A percentile compares a stretch with the other conserved stretches of the same genome.
phyloP scores from a whole-genome alignment of 352 stramenopile genomes.

The Phytopythium delawarense region DNA sequence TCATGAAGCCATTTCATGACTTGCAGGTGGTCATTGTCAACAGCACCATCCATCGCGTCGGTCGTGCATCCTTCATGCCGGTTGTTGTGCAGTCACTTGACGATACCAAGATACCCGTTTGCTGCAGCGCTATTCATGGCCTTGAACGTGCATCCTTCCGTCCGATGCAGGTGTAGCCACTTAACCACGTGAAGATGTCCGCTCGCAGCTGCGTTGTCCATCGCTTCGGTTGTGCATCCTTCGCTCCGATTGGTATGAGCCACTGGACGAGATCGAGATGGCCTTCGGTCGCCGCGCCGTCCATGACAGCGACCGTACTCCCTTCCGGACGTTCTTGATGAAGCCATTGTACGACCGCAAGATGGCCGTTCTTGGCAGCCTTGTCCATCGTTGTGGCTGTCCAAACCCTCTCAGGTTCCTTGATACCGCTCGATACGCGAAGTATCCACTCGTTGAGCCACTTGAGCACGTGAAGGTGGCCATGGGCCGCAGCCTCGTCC shows the following conservation, averaged over 20 bases:
- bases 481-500: constrained; percentile 7
- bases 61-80: background rate
- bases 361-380: background rate
- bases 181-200: background rate
- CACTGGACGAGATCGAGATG: constrained; percentile 13
- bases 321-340: constrained; percentile 6
- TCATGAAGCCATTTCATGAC: background rate
- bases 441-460: constrained; percentile 5
- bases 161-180: background rate
- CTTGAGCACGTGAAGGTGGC: constrained; percentile 22
- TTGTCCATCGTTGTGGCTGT: constrained; percentile 8
- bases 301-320: background rate
- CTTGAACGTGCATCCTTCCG: background rate
- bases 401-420: background rate
- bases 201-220: background rate
- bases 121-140: background rate
- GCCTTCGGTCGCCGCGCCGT: background rate
- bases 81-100: background rate
- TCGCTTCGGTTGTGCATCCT: background rate
- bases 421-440: background rate
- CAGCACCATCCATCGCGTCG: background rate
- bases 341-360: constrained; percentile 8
- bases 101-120: background rate
- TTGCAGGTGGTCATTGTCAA: background rate
- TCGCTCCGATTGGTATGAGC: background rate